Conservation (phyloP, 2,329 filamentous ascomycete genomes). For the Penicillium sp. region DNA sequence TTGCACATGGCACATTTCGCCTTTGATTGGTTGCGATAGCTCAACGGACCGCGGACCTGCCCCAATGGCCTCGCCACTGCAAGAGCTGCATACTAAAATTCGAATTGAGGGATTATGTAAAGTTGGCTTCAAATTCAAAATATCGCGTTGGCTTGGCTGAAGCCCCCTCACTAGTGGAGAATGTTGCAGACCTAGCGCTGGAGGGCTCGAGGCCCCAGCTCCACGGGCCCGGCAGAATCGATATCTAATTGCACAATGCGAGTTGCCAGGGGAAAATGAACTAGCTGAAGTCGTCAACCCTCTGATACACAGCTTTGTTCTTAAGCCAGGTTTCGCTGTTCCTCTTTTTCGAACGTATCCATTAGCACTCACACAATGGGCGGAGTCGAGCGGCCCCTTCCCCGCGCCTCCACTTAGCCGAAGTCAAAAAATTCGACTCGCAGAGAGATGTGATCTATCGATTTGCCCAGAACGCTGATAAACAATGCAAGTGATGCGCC, state of each 20-base stretch:
- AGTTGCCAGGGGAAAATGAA: neutral
- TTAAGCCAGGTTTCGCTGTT: neutral
- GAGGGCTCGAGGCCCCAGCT: neutral
- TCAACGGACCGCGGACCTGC: neutral
- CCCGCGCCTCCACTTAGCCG: neutral
- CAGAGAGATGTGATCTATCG: neutral
- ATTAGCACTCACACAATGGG: neutral
- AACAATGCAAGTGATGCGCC: neutral
- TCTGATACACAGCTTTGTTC: neutral
- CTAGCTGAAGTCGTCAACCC: neutral
- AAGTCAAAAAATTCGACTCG: neutral
- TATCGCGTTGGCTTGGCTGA: neutral
- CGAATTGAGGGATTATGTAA: neutral
- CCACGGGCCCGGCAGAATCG: neutral
- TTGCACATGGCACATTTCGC: neutral
- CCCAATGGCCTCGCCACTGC: neutral
- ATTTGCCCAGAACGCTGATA: neutral
- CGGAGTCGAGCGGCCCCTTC: neutral
- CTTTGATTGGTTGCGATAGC: neutral
- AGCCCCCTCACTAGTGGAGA: neutral
- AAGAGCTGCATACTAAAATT: neutral
- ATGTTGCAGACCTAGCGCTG: neutral
- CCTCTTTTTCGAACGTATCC: neutral
- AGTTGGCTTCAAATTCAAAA: neutral
- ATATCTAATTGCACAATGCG: neutral